A percentile compares a stretch with the other conserved stretches of the same genome.
Evolutionary conservation across 192 early-diverging fungal species (phyloP).

Genomic region (Backusella sp.): DNA sequence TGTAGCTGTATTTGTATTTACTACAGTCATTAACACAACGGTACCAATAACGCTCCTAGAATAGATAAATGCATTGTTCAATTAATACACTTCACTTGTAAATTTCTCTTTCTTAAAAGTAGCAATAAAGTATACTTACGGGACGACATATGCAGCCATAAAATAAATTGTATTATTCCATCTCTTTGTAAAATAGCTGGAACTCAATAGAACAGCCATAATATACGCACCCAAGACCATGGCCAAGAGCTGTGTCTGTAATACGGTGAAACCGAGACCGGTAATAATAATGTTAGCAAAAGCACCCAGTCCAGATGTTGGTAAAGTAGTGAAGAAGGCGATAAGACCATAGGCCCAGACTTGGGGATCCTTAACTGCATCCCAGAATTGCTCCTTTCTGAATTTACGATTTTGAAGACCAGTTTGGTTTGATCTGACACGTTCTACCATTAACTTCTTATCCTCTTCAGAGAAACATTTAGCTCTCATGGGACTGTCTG

Average conservation of each 20-base stretch:
- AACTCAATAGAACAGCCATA: conserved; percentile 9
- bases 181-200: conserved; percentile 15
- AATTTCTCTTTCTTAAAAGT: background rate
- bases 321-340: conserved; percentile 19
- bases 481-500: conserved; percentile 25
- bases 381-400: conserved; percentile 19
- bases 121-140: conserved; percentile 1
- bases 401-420: conserved; percentile 17
- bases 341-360: conserved; percentile 21
- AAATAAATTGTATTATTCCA: conserved; percentile 1
- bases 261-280: conserved; percentile 19
- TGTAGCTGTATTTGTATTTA: conserved; percentile 10
- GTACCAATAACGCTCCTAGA: conserved; percentile 18
- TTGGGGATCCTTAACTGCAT: conserved; percentile 12
- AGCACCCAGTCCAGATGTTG: conserved; percentile 19
- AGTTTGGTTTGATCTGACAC: conserved; percentile 21
- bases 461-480: conserved; percentile 26
- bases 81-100: background rate
- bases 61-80: background rate
- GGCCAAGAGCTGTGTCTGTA: conserved; percentile 23
- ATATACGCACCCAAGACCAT: conserved; percentile 24
- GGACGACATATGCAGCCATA: conserved; percentile 13
- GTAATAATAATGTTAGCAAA: conserved; percentile 25
- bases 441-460: conserved; percentile 23
- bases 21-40: conserved; percentile 19